phyloP scores from a whole-genome alignment of 148 eudicot genomes.

The Rhododendron mucronatum region DNA sequence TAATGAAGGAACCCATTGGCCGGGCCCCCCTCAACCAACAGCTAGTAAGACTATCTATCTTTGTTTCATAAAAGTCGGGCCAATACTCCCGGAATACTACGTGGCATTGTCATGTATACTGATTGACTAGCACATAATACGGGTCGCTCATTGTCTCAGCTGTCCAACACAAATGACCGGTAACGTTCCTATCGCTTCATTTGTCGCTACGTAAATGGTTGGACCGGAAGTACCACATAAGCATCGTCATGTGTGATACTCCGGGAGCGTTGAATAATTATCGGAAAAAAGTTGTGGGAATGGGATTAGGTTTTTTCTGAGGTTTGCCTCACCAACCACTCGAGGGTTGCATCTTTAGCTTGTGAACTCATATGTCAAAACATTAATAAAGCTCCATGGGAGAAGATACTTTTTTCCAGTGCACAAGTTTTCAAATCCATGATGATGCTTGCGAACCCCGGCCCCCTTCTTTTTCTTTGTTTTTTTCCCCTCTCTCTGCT shows the following conservation, averaged over 20 bases:
- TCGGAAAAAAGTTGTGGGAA: constrained; percentile 12
- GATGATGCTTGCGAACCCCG: constrained; percentile 3
- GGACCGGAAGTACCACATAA: no score
- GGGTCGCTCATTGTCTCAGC: no score
- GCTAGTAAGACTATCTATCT: background rate
- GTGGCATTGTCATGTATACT: background rate
- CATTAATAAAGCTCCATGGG: background rate
- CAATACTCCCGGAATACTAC: no score
- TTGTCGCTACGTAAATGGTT: background rate
- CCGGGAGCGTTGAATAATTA: background rate
- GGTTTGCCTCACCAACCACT: constrained; percentile 11
- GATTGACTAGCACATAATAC: no score
- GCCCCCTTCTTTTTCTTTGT: no score
- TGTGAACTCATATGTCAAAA: background rate
- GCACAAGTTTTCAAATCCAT: constrained; percentile 14
- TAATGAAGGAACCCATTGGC: constrained; percentile 21
- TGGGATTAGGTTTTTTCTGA: background rate
- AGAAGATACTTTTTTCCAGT: constrained; percentile 4
- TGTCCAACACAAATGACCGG: no score
- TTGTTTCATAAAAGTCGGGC: background rate
- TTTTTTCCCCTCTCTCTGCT: background rate
- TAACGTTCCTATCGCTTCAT: no score
- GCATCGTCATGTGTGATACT: no score
- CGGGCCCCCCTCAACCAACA: background rate
- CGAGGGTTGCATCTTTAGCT: background rate